Percentiles rank a stretch among this genome's conserved stretches.
Conservation (phyloP, 2,329 filamentous ascomycete genomes). For the Amauroascus verrucosus region DNA sequence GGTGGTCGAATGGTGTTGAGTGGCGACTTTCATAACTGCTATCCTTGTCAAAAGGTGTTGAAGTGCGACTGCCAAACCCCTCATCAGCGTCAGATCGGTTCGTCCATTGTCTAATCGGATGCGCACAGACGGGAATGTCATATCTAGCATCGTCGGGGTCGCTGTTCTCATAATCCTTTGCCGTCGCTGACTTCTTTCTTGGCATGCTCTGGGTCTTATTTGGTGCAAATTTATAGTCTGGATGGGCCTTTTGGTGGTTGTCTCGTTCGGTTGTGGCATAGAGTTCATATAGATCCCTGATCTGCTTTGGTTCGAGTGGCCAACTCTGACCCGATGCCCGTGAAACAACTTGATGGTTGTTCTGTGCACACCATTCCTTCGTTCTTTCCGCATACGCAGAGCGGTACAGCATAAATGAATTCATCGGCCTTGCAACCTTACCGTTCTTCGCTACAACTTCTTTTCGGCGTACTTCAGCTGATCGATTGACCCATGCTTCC, state of each 20-base stretch:
- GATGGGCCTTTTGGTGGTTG: conserved; percentile 77
- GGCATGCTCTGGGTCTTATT: conserved; percentile 49
- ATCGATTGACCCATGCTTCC: conserved; percentile 64
- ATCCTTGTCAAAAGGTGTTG: conserved; percentile 27
- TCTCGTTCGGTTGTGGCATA: conserved; percentile 70
- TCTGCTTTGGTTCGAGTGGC: conserved; percentile 63
- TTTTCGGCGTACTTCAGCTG: conserved; percentile 52
- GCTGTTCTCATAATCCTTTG: conserved; percentile 33
- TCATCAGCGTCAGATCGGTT: conserved; percentile 24
- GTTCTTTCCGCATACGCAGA: conserved; percentile 83
- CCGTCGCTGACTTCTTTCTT: conserved; percentile 41
- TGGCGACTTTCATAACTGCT: conserved; percentile 16
- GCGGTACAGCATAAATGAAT: conserved; percentile 95
- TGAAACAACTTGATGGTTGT: conserved; percentile 91
- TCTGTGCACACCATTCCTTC: conserved; percentile 68
- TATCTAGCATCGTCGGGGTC: conserved; percentile 29
- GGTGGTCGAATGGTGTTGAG: conserved; percentile 14
- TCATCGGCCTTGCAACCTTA: conserved; percentile 86
- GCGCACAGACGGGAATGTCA: conserved; percentile 18
- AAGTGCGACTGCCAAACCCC: conserved; percentile 25
- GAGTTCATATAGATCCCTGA: conserved; percentile 65
- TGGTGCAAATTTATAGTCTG: conserved; percentile 88
- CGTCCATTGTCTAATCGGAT: conserved; percentile 19
- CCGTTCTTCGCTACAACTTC: conserved; percentile 64
- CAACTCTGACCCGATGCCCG: conserved; percentile 78